phyloP scores from a whole-genome alignment of 2,329 filamentous ascomycete species.

The Colletotrichum horii region DNA sequence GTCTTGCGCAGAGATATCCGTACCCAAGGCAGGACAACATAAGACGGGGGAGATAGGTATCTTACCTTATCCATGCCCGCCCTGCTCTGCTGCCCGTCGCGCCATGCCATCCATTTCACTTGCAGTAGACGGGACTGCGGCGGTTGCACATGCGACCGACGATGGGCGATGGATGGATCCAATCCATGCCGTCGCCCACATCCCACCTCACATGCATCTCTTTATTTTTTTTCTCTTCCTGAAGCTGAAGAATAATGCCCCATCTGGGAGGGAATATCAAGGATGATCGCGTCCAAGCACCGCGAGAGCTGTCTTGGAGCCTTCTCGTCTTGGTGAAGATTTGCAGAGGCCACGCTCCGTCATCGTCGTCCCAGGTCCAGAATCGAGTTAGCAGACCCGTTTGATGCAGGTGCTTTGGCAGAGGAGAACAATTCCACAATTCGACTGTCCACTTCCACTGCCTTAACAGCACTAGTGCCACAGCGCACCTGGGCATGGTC shows the following conservation, averaged over 20 bases:
- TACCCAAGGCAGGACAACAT: neutral
- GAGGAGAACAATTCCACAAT: neutral
- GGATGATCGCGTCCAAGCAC: neutral
- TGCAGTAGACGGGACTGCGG: neutral
- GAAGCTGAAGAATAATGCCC: neutral
- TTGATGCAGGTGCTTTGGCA: neutral
- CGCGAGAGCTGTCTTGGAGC: neutral
- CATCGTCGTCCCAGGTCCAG: neutral
- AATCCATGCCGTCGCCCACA: neutral
- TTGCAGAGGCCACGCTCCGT: neutral
- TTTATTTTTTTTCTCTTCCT: neutral
- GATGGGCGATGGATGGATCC: neutral
- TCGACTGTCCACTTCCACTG: neutral
- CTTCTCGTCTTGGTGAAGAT: neutral
- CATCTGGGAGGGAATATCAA: neutral
- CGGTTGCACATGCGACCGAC: neutral
- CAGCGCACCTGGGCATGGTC: neutral
- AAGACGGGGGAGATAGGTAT: neutral
- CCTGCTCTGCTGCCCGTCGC: neutral
- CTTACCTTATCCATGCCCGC: neutral
- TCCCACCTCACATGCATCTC: neutral
- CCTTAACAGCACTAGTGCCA: neutral
- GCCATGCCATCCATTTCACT: neutral
- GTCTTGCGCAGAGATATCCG: neutral
- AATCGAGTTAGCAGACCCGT: neutral